Conservation (phyloP, 1,284 basidiomycete genomes). For the Leccinum fuscescens region DNA sequence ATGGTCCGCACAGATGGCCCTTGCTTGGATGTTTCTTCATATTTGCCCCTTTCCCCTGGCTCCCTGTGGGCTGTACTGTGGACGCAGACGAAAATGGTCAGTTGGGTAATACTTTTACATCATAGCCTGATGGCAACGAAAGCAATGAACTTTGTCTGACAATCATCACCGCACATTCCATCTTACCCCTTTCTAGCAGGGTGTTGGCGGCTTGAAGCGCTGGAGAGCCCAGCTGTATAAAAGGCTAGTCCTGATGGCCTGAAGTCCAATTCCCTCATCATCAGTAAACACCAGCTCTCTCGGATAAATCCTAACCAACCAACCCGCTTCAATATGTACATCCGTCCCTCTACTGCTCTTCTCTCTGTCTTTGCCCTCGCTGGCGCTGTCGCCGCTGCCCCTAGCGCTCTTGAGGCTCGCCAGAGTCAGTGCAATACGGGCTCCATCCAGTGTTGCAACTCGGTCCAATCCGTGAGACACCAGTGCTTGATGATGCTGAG, state of each 20-base stretch:
- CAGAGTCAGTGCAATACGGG: constrained; percentile 15
- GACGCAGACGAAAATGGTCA: not conserved
- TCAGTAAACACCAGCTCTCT: not conserved
- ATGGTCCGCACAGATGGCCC: not conserved
- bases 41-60: not conserved
- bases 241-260: not conserved
- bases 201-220: not conserved
- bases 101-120: not conserved
- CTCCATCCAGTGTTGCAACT: constrained; percentile 15
- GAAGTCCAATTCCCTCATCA: not conserved
- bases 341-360: constrained; percentile 7
- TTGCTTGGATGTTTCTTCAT: not conserved
- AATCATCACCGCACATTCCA: not conserved
- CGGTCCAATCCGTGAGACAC: constrained; percentile 1
- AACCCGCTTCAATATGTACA: constrained; percentile 12
- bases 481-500: not conserved
- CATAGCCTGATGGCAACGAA: no score
- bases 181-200: not conserved
- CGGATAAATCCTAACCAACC: not conserved
- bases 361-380: constrained; percentile 10
- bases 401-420: not conserved
- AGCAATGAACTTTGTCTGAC: no score
- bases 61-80: not conserved
- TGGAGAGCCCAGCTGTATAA: not conserved
- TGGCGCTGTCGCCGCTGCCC: constrained; percentile 9